Conservation (phyloP, 208 protist species). For the Vickermania spadyakhi region DNA sequence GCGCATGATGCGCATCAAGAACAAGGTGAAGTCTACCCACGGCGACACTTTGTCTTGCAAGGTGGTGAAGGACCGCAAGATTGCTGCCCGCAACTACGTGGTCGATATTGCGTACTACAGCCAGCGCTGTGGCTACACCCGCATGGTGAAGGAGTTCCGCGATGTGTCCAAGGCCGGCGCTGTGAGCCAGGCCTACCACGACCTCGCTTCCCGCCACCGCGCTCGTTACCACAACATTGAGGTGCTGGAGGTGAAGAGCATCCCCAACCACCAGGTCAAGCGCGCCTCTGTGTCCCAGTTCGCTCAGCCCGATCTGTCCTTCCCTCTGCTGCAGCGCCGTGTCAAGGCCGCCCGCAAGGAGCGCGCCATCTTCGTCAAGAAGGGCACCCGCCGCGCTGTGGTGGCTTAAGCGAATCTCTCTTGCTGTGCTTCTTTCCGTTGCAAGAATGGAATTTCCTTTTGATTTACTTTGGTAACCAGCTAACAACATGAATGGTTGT, state of each 20-base stretch:
- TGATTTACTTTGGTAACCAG: neutral
- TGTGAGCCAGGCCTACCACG: constrained; percentile 96
- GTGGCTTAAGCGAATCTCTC: constrained; percentile 31
- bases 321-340: constrained; percentile 93
- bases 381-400: constrained; percentile 72
- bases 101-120: constrained; percentile 98
- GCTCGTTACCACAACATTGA: constrained; percentile 93
- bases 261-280: constrained; percentile 77
- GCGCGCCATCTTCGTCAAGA: constrained; percentile 77
- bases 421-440: neutral
- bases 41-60: constrained; percentile 94
- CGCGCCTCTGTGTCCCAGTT: constrained; percentile 90
- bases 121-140: constrained; percentile 96
- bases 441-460: constrained; percentile 1
- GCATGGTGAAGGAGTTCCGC: constrained; percentile 99
- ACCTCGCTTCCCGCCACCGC: constrained; percentile 97
- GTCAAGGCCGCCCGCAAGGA: constrained; percentile 70
- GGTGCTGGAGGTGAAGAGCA: constrained; percentile 92
- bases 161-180: constrained; percentile 93
- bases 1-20: constrained; percentile 97
- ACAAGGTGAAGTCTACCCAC: constrained; percentile 98
- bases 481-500: neutral
- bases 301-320: constrained; percentile 87
- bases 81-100: constrained; percentile 98
- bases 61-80: constrained; percentile 94